Evolutionary conservation across 768 basidiomycete genomes (phyloP).

Genomic region (Kwoniella europaea): DNA sequence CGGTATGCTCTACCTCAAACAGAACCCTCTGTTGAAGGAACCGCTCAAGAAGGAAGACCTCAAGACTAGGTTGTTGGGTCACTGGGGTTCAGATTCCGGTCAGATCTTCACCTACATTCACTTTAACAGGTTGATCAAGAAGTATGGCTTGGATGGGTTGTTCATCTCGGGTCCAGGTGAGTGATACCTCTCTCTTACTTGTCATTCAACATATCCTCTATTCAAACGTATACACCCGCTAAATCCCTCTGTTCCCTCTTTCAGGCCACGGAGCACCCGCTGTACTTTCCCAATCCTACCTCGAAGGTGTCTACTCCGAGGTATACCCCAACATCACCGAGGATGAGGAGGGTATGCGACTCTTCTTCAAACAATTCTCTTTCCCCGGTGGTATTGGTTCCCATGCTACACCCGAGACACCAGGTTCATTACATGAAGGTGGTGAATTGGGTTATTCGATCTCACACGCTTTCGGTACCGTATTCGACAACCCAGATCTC

Average conservation of each 20-base stretch:
- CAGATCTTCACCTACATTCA: conserved; percentile 74
- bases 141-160: conserved; percentile 65
- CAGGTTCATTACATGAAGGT: conserved; percentile 88
- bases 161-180: conserved; percentile 70
- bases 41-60: conserved; percentile 67
- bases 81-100: conserved; percentile 74
- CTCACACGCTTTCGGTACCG: conserved; percentile 73
- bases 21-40: conserved; percentile 41
- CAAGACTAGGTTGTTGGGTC: conserved; percentile 78
- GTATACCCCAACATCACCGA: conserved; percentile 51
- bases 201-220: not conserved
- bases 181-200: conserved; percentile 9
- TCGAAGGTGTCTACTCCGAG: conserved; percentile 67
- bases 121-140: conserved; percentile 61
- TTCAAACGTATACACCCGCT: not conserved
- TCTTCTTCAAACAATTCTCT: conserved; percentile 76
- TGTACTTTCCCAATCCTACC: conserved; percentile 79
- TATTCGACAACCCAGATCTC: conserved; percentile 87
- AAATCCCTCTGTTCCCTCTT: not conserved
- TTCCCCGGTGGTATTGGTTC: conserved; percentile 71
- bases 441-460: conserved; percentile 88
- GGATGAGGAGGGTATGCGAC: conserved; percentile 50
- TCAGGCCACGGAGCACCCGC: conserved; percentile 83
- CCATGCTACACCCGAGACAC: conserved; percentile 74
- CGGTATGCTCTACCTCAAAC: conserved; percentile 62